These are phyloP conservation scores for Phytophthora brassicae DNA, from an alignment of 352 stramenopile genomes.

Conservation along the genomic window DNA sequence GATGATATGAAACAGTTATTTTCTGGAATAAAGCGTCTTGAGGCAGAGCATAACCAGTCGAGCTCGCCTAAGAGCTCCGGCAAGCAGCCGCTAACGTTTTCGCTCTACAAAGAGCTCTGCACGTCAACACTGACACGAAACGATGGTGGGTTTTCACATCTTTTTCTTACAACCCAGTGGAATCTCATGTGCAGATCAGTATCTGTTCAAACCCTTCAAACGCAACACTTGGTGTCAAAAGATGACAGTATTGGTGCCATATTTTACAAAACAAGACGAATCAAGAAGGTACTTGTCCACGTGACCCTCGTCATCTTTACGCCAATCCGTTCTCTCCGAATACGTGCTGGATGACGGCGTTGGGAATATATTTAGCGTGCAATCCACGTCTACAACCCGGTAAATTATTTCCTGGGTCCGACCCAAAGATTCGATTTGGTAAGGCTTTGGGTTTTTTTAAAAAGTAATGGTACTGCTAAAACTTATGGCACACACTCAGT, in stretches of 20 bases:
- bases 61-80: background rate
- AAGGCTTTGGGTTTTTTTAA: no score
- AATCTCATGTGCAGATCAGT: constrained; percentile 2
- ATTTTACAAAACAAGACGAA: constrained; percentile 28
- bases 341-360: background rate
- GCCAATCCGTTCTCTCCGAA: background rate
- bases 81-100: constrained; percentile 2
- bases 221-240: constrained; percentile 4
- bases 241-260: constrained; percentile 16
- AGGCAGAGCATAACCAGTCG: background rate
- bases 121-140: background rate
- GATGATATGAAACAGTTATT: background rate
- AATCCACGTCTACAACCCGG: background rate
- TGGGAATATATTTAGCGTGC: constrained; percentile 5
- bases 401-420: no score
- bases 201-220: constrained; percentile 18
- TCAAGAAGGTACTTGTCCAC: constrained; percentile 6
- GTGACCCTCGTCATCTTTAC: constrained; percentile 18
- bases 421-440: no score
- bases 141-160: constrained; percentile 18
- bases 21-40: constrained; percentile 1
- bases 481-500: background rate
- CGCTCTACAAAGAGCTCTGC: constrained; percentile 2
- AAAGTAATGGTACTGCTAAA: no score
- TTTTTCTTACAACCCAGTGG: constrained; percentile 12